Evolutionary conservation across 1,284 basidiomycete genomes (phyloP), one percentile per base, ranked within the genome.

Genomic region (Veloboletus limbatus): DNA sequence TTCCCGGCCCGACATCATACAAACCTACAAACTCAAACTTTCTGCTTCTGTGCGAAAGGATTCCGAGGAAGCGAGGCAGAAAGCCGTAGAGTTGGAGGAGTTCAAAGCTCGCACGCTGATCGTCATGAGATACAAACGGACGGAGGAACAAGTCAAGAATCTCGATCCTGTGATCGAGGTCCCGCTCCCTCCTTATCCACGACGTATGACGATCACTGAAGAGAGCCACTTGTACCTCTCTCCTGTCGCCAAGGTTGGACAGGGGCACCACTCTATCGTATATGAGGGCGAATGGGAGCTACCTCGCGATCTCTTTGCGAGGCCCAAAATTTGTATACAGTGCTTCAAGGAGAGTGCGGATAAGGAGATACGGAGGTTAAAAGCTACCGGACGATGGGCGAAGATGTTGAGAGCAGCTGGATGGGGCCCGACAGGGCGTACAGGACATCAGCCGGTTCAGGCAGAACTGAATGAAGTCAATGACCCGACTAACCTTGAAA

Each of bases 171-270:
- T 41, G 4, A 54, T 65, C 33, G 56, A 60, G 26, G 48, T 63
- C 4, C 40, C 48, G 0, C 49, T 63, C 11, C 63, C 63, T 14
- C 51, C 52, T 27, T 53, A 51, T 36, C 36, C 32, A 0, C 45
- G 45, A 14, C 47, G 43, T 7, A 13, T 21, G 7, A 58, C 49
- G 3, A 40, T 31, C 25, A 49, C 59, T 5, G 56, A 59, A 7
- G 70, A 70, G 39, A 66, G 69, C 0, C 73, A 76, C 48, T 51
- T 77, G 7, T 76, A 73, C 40, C 30, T 76, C 27, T 65, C 67
- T 0, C 69, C 69, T 0, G n/a, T 34, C 0, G 48, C 62, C 25
- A 55, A 31, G 26, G 48, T 63, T 8, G 74, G 74, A 13, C 6
- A 21, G 0, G 75, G 75, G 0, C 51, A 71, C 45, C 74, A 76